Evolutionary conservation across 257 asterid species (phyloP).

Genomic region (Solanum pennellii): DNA sequence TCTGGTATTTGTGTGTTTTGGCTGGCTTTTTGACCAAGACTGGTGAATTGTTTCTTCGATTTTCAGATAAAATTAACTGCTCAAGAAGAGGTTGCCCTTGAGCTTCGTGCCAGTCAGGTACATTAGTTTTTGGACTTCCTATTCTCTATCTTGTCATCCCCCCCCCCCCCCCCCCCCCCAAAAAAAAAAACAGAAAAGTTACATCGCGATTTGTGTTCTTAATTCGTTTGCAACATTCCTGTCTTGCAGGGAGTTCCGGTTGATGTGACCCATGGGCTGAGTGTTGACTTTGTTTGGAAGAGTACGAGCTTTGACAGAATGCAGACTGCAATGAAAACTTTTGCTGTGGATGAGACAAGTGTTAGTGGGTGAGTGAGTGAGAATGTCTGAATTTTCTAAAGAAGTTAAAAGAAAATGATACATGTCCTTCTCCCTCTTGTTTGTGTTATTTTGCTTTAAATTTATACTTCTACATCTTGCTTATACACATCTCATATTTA

Average conservation of each 20-base stretch:
- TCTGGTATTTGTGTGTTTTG: not conserved
- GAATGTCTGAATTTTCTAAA: not conserved
- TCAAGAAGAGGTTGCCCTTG: slow-evolving; percentile 99
- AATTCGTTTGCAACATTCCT: slow-evolving; percentile 5
- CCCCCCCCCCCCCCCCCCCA: not conserved
- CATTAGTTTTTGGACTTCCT: not conserved
- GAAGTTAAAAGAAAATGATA: not conserved
- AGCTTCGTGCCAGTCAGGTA: slow-evolving; percentile 96
- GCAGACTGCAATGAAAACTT: slow-evolving; percentile 99
- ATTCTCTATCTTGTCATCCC: not conserved
- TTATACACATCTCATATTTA: not conserved
- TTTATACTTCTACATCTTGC: not conserved
- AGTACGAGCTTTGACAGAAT: slow-evolving; percentile 99
- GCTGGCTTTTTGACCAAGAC: not conserved
- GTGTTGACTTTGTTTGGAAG: slow-evolving; percentile 98
- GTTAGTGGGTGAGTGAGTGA: slow-evolving; percentile 94
- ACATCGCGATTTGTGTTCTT: not conserved
- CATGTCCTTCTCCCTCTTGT: not conserved
- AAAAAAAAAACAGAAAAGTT: not conserved
- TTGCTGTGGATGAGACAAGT: slow-evolving; percentile 98
- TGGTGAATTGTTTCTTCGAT: not conserved
- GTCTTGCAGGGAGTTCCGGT: slow-evolving; percentile 78
- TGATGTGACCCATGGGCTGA: slow-evolving; percentile 85
- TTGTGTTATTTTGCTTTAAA: not conserved
- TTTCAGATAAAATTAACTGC: slow-evolving; percentile 85